Evolutionary conservation across 139 green algal species (phyloP), one percentile per base, ranked within the genome.

Genomic region (Diplosphaera chodatii): DNA sequence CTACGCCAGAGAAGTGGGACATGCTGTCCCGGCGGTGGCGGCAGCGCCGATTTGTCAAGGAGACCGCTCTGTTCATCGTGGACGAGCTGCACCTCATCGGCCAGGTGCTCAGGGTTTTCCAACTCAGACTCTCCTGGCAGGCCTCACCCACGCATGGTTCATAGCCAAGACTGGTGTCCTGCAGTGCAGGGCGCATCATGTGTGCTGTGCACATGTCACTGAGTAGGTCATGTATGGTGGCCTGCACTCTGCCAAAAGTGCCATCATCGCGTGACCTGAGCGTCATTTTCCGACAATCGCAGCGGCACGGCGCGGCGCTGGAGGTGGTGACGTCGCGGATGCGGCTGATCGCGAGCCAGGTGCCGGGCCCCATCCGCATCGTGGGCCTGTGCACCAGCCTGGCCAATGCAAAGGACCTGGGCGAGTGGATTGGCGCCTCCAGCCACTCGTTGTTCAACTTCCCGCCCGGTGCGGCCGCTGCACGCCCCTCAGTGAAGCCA

Each of bases 11-110:
- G 85, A 78, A 92, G 33, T 99, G 94, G 93, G 95, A 99, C 86
- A 86, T 92, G 83, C 81, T 99, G 63, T 92, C 81, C 20, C 75
- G 94, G 20, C 85, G 93, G 25, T 95, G 89, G 89, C 94, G 93
- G 84, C 92, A 96, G 84, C 82, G 93, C 63, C 93, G 93, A 73
- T 84, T 84, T 55, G 93, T 98, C 66, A 83, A 86, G 67, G 84
- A 83, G 34, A 85, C 95, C 30, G 71, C 82, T 59, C 85, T 99
- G 29, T 96, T 98, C 82, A 90, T 99, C 30, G 80, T 90, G 32
- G 95, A 99, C 74, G 95, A 98, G 77, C 77, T 99, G 73, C 95
- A 99, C 81, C 82, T 98, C 40, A 74, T 97, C 56, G 93, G 92
- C 21, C 48, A 59, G 48, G 48, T 59, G 77, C 72, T 10, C 48